A percentile compares a stretch with the other conserved stretches of the same genome.
These are phyloP conservation scores for Komagataella ulmi DNA, from an alignment of 805 yeast species.

Conservation along the genomic window DNA sequence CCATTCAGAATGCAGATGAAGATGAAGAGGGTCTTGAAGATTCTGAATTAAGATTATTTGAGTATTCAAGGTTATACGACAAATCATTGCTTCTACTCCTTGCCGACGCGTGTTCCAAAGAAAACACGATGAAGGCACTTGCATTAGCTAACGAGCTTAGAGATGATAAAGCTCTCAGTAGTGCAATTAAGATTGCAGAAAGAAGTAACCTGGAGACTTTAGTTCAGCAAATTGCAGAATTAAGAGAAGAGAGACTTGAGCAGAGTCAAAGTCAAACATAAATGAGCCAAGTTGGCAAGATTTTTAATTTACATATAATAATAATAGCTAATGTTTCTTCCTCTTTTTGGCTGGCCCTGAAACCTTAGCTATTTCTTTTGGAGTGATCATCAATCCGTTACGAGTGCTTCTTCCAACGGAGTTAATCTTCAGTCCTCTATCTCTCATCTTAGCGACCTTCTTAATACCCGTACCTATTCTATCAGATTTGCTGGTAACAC, in stretches of 20 bases:
- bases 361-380: slow-evolving; percentile 46
- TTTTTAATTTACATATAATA: not conserved
- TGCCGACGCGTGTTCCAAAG: slow-evolving; percentile 59
- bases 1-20: slow-evolving; percentile 27
- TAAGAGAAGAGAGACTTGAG: slow-evolving; percentile 36
- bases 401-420: slow-evolving; percentile 67
- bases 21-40: slow-evolving; percentile 19
- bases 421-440: slow-evolving; percentile 68
- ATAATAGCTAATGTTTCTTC: not conserved
- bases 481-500: slow-evolving; percentile 35
- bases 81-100: slow-evolving; percentile 66
- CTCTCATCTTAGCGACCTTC: slow-evolving; percentile 31
- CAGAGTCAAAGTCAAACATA: not conserved
- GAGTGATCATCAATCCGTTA: slow-evolving; percentile 64
- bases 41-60: slow-evolving; percentile 34
- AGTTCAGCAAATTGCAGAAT: slow-evolving; percentile 38
- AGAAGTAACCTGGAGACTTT: slow-evolving; percentile 43
- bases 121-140: slow-evolving; percentile 50
- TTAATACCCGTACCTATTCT: slow-evolving; percentile 35
- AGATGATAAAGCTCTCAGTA: slow-evolving; percentile 68
- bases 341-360: slow-evolving; percentile 12
- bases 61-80: slow-evolving; percentile 51
- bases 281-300: not conserved
- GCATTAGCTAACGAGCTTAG: slow-evolving; percentile 57
- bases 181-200: slow-evolving; percentile 77